These are phyloP conservation scores for Aspergillus sp. DNA, from an alignment of 2,329 filamentous ascomycete genomes.

Conservation along the genomic window DNA sequence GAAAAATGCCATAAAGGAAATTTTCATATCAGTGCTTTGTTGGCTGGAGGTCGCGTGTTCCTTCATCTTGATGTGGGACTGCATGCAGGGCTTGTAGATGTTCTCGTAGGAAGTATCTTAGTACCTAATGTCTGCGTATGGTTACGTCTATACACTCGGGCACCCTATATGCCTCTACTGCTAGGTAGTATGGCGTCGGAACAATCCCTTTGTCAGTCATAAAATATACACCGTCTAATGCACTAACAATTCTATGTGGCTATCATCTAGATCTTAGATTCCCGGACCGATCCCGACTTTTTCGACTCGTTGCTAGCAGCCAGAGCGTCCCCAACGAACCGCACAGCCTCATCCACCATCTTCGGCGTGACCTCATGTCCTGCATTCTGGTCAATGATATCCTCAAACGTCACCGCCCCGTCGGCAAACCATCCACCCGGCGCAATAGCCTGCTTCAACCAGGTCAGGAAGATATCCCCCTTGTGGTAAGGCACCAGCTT, in stretches of 20 bases:
- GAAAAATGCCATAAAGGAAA: conserved; percentile 36
- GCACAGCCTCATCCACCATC: conserved; percentile 57
- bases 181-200: no score
- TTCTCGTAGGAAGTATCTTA: no score
- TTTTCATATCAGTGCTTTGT: conserved; percentile 12
- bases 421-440: conserved; percentile 50
- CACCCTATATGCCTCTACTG: no score
- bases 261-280: conserved; percentile 34
- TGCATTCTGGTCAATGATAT: conserved; percentile 56
- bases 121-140: no score
- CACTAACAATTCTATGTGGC: no score
- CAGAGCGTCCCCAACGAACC: conserved; percentile 51
- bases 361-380: conserved; percentile 58
- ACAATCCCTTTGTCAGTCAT: no score
- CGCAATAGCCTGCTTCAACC: conserved; percentile 50
- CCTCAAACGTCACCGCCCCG: conserved; percentile 53
- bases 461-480: conserved; percentile 55
- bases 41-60: background rate
- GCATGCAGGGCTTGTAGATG: no score
- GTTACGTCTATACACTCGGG: no score
- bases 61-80: no score
- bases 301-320: conserved; percentile 20
- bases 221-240: no score
- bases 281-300: conserved; percentile 30
- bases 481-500: conserved; percentile 61